These are phyloP conservation scores for Selaginella tamariscina DNA, from an alignment of 75 land plant species.

Conservation along the genomic window DNA sequence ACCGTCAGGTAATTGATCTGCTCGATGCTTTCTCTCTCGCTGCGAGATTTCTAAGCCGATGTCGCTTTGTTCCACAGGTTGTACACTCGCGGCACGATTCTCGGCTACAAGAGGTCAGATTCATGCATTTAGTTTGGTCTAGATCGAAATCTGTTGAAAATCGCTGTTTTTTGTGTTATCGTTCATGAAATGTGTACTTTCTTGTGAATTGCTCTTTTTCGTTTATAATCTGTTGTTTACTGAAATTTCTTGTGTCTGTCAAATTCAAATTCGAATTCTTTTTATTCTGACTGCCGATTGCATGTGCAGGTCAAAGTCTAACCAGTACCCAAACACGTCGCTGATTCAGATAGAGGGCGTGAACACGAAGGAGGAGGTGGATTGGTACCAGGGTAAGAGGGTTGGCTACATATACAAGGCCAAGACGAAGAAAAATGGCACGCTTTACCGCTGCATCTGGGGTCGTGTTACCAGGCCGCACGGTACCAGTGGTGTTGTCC, in stretches of 20 bases:
- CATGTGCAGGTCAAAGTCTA: slow-evolving; percentile 48
- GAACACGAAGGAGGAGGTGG: slow-evolving; percentile 73
- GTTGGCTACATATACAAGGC: slow-evolving; percentile 9
- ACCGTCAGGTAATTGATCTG: background rate
- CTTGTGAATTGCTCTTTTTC: background rate
- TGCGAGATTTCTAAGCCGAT: background rate
- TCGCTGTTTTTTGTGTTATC: background rate
- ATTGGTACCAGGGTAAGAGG: slow-evolving; percentile 38
- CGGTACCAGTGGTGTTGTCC: slow-evolving; percentile 87
- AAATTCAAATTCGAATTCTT: background rate
- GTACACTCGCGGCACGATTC: slow-evolving; percentile 58
- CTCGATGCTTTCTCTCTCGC: background rate
- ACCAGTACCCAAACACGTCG: slow-evolving; percentile 68
- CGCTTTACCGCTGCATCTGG: slow-evolving; percentile 73
- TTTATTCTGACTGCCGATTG: background rate
- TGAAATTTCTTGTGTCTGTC: too few species aligned
- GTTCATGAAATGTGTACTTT: too few species aligned
- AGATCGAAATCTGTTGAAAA: background rate
- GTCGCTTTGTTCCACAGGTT: slow-evolving; percentile 29
- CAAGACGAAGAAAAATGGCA: slow-evolving; percentile 13
- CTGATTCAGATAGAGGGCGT: slow-evolving; percentile 81
- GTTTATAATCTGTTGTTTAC: background rate
- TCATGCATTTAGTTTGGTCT: background rate
- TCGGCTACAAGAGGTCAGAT: slow-evolving; percentile 65
- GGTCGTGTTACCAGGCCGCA: slow-evolving; percentile 78